Evolutionary conservation across 805 yeast genomes (phyloP).

Genomic region (Myxozyma udenii): DNA sequence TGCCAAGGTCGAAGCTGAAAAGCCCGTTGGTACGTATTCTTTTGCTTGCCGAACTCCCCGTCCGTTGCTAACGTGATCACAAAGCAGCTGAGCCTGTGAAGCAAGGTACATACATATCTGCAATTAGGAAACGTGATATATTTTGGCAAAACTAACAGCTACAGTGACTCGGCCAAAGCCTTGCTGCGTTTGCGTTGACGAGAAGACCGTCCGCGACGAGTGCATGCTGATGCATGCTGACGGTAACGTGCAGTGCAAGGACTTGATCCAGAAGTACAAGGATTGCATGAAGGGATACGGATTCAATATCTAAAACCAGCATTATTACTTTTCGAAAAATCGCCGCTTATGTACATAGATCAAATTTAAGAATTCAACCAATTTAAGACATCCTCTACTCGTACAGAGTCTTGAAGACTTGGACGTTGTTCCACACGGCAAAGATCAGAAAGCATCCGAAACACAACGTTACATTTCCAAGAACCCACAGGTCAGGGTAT

Average conservation of each 20-base stretch:
- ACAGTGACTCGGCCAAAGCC: constrained; percentile 80
- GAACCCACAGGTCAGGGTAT: constrained; percentile 84
- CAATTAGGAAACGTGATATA: no score
- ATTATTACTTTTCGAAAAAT: neutral
- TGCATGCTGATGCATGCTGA: constrained; percentile 80
- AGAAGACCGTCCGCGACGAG: constrained; percentile 78
- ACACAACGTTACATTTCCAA: constrained; percentile 68
- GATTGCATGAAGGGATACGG: constrained; percentile 91
- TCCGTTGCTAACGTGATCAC: no score
- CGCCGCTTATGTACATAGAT: no score
- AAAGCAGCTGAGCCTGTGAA: no score
- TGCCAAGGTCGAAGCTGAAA: no score
- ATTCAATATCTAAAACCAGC: constrained; percentile 48
- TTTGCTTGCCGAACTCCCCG: no score
- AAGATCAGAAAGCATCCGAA: constrained; percentile 71
- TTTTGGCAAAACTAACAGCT: no score
- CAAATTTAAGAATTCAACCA: no score
- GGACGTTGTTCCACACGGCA: constrained; percentile 79
- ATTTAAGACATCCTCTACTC: no score
- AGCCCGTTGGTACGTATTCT: no score
- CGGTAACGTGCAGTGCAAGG: constrained; percentile 77
- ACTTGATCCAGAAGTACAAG: constrained; percentile 69
- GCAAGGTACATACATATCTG: no score
- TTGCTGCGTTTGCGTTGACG: constrained; percentile 90
- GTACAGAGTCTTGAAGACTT: constrained; percentile 38